Evolutionary conservation across 495 filamentous ascomycete species (phyloP).

Genomic region (Neurospora hispaniola): DNA sequence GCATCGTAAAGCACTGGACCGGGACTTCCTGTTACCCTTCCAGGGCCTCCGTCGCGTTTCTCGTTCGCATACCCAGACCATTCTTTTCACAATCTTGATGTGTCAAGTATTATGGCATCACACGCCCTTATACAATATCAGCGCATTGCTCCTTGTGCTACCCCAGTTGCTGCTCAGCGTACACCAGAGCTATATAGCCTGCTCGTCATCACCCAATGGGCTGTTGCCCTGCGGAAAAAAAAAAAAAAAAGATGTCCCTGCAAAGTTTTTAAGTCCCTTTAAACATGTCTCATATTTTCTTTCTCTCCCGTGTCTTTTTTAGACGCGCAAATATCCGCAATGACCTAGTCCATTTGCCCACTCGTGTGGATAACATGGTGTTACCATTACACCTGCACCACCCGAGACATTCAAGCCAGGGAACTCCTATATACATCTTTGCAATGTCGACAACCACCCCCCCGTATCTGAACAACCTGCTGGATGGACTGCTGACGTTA

Average conservation of each 20-base stretch:
- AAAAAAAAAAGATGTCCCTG: constrained; percentile 9
- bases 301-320: neutral
- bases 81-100: neutral
- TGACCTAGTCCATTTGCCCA: neutral
- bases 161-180: constrained; percentile 15
- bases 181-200: constrained; percentile 17
- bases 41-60: neutral
- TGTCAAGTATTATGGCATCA: constrained; percentile 7
- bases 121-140: constrained; percentile 16
- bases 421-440: neutral
- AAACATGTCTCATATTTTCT: neutral
- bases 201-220: constrained; percentile 14
- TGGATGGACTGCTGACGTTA: neutral
- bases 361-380: neutral
- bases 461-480: neutral
- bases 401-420: neutral
- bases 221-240: constrained; percentile 1
- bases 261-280: constrained; percentile 1
- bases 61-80: neutral
- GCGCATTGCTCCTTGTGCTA: constrained; percentile 16
- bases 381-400: neutral
- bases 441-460: neutral
- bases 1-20: neutral
- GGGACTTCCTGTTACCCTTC: neutral
- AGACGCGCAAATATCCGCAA: constrained; percentile 13